Conservation (phyloP, 148 eudicot species). For the Rhododendron ferrugineum region DNA sequence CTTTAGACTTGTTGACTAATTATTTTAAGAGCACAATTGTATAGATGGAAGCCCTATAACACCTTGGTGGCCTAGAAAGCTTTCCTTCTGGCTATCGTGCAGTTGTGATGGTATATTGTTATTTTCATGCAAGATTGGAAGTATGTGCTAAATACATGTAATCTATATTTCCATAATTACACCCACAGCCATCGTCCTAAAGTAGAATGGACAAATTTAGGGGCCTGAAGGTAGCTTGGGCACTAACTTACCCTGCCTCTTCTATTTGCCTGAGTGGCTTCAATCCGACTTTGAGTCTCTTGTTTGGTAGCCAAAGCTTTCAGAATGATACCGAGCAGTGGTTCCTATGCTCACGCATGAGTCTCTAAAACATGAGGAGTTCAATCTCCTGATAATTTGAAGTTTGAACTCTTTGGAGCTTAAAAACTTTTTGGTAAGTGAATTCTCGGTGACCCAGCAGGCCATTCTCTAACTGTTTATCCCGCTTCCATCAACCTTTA, state of each 20-base stretch:
- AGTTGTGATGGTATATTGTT: background rate
- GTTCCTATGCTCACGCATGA: background rate
- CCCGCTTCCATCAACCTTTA: background rate
- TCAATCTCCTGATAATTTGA: background rate
- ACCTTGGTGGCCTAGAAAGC: background rate
- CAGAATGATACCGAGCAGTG: background rate
- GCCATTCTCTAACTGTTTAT: background rate
- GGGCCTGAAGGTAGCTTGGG: background rate
- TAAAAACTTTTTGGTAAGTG: background rate
- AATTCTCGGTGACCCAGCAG: background rate
- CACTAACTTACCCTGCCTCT: background rate
- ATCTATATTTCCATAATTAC: background rate
- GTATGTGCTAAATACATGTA: background rate
- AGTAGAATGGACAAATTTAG: background rate
- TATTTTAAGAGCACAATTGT: background rate
- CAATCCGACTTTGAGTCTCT: background rate
- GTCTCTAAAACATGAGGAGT: background rate
- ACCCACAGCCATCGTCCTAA: background rate
- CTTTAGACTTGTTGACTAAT: background rate
- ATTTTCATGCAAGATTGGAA: background rate
- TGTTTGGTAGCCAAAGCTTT: background rate
- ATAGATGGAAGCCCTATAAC: background rate
- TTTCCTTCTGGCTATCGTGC: background rate
- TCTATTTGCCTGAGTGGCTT: background rate
- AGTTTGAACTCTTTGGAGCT: background rate